phyloP scores from a whole-genome alignment of 805 yeast genomes.

The Wickerhamiella hasegawae region DNA sequence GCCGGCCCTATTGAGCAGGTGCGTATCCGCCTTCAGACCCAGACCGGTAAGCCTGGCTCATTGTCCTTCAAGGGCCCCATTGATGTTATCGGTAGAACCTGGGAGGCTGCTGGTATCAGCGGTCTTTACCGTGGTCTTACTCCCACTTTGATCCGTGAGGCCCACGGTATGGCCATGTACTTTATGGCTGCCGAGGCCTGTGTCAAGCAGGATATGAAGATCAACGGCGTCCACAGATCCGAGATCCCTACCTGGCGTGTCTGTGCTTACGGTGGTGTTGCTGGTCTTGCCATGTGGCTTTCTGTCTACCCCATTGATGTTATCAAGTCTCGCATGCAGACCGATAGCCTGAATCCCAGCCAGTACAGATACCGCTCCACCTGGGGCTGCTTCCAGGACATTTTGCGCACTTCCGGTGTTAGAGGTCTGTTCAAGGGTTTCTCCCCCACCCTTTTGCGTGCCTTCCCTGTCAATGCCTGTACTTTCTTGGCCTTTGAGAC shows the following conservation, averaged over 20 bases:
- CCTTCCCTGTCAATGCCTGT: conserved; percentile 97
- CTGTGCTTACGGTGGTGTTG: conserved; percentile 75
- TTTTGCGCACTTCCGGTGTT: conserved; percentile 44
- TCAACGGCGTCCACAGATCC: conserved; percentile 33
- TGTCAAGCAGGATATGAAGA: conserved; percentile 46
- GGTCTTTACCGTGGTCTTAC: conserved; percentile 67
- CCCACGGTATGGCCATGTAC: conserved; percentile 72
- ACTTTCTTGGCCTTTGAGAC: conserved; percentile 89
- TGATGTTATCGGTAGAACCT: conserved; percentile 48
- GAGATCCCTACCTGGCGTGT: conserved; percentile 79
- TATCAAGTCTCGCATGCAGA: conserved; percentile 76
- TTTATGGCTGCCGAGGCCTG: conserved; percentile 84
- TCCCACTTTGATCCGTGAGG: conserved; percentile 75
- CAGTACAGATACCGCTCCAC: conserved; percentile 45
- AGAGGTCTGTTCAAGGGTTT: conserved; percentile 83
- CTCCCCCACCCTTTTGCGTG: conserved; percentile 80
- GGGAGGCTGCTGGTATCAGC: conserved; percentile 33
- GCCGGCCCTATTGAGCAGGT: conserved; percentile 93
- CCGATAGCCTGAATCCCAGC: conserved; percentile 42
- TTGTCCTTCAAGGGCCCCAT: conserved; percentile 57
- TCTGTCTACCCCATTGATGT: conserved; percentile 80
- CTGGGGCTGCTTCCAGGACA: conserved; percentile 39
- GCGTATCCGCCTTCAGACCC: conserved; percentile 86
- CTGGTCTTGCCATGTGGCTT: conserved; percentile 85
- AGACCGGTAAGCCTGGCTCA: conserved; percentile 27